Evolutionary conservation across 2,329 filamentous ascomycete species (phyloP).

Genomic region (Cytospora mali): DNA sequence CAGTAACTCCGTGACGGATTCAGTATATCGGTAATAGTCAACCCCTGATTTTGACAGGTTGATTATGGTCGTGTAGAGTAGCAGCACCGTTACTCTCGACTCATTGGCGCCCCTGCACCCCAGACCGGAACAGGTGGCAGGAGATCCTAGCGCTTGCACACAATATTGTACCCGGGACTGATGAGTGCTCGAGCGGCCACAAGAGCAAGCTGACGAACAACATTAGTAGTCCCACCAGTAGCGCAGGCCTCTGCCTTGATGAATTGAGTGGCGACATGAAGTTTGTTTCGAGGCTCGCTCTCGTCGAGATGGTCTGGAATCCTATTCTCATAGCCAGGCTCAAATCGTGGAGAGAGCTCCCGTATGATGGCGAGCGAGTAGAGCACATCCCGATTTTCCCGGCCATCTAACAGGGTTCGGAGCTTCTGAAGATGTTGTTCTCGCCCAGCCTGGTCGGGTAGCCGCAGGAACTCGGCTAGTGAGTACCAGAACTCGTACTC

Average conservation of each 20-base stretch:
- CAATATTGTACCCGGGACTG: slow-evolving; percentile 54
- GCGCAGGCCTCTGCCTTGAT: slow-evolving; percentile 65
- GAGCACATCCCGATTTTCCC: slow-evolving; percentile 86
- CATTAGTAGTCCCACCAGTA: slow-evolving; percentile 72
- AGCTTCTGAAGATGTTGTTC: slow-evolving; percentile 67
- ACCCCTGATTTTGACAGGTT: not conserved
- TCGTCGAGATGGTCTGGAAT: slow-evolving; percentile 65
- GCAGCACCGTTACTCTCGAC: not conserved
- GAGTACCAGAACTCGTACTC: slow-evolving; percentile 83
- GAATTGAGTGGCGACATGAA: slow-evolving; percentile 71
- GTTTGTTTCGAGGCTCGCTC: slow-evolving; percentile 65
- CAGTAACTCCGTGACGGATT: not conserved
- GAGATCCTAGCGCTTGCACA: slow-evolving; percentile 34
- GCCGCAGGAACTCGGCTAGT: slow-evolving; percentile 70
- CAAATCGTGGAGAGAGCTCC: slow-evolving; percentile 69
- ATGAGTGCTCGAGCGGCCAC: slow-evolving; percentile 65
- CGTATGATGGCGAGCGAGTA: slow-evolving; percentile 85
- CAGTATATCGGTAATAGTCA: not conserved
- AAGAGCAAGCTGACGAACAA: slow-evolving; percentile 70
- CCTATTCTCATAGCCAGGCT: slow-evolving; percentile 58
- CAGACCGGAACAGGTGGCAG: not conserved
- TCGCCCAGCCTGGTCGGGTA: slow-evolving; percentile 63
- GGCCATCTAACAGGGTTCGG: slow-evolving; percentile 72
- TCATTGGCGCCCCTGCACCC: not conserved
- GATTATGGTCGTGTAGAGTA: not conserved